Evolutionary conservation across 2,329 filamentous ascomycete species (phyloP).

Genomic region (Sporothrix sp.): DNA sequence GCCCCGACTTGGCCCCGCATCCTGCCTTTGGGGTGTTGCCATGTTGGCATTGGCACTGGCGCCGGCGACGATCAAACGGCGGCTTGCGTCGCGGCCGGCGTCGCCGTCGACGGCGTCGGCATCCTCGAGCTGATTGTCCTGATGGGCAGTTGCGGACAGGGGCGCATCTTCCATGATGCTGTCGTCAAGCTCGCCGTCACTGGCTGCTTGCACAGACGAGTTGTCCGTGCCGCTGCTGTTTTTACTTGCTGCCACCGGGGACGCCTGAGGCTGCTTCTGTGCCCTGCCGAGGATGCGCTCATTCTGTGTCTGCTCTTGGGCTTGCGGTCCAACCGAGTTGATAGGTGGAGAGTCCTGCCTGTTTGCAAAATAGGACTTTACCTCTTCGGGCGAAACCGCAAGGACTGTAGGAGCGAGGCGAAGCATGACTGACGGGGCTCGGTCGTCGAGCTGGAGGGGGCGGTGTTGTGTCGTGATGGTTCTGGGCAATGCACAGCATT

Average conservation of each 20-base stretch:
- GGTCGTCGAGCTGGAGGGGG: too few species aligned
- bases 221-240: neutral
- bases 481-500: too few species aligned
- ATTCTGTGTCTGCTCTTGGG: constrained; percentile 6
- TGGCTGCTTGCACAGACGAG: neutral
- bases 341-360: too few species aligned
- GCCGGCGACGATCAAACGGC: too few species aligned
- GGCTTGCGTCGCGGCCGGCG: neutral
- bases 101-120: neutral
- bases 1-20: neutral
- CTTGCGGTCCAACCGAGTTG: too few species aligned
- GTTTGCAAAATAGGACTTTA: too few species aligned
- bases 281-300: neutral
- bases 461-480: too few species aligned
- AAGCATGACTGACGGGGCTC: constrained; percentile 27
- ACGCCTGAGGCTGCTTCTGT: constrained; percentile 16
- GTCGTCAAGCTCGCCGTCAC: neutral
- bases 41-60: neutral
- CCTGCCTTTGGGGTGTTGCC: neutral
- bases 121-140: neutral
- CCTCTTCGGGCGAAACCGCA: constrained; percentile 31
- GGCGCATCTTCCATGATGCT: neutral
- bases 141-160: neutral
- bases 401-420: constrained; percentile 32
- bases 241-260: neutral